Evolutionary conservation across 805 yeast species (phyloP), one percentile per base, ranked within the genome.

Genomic region (Cyberlindnera lachancei): DNA sequence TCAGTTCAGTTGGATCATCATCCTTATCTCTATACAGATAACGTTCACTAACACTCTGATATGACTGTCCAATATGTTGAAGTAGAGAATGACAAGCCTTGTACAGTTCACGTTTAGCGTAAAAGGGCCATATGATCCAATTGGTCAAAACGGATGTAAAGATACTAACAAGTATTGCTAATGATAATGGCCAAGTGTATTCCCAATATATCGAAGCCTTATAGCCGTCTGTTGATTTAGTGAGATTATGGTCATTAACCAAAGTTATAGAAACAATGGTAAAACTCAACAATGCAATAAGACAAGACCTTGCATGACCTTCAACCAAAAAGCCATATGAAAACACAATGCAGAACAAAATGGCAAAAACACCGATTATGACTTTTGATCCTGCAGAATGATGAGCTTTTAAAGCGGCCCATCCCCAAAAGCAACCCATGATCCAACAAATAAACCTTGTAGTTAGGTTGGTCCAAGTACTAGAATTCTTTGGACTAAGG

Each of bases 41-140:
- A 29, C 74, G 50, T 31, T 68, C 75, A 15, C 68, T 55, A 5
- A 69, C 64, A 11, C 63, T 51, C 38, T 66, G 73, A 38, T 66
- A 70, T 1, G 69, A 61, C 38, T 65, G 67, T 7, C 67, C 58
- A 16, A 69, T 50, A 37, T 69, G 65, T 5, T 59, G 50, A 9
- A 70, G 42, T 23, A 69, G 38, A 1, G 59, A 52, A 0, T 72
- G 49, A 15, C 61, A 45, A 0, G 70, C 60, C 3, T 50, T 34
- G 21, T 64, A 56, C 5, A 68, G 51, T 33, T 66, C 71, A 8
- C 51, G 53, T 25, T 64, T 58, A 4, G 73, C 68, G 15, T 55
- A 55, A 42, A 65, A 67, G 2, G 75, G 68, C 73, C 74, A 68
- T 11, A 68, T 43, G 1, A 66, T 28, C 70, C 73, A 67, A 34